Evolutionary conservation across 306 rosid species (phyloP).

Genomic region (Parietaria judaica): DNA sequence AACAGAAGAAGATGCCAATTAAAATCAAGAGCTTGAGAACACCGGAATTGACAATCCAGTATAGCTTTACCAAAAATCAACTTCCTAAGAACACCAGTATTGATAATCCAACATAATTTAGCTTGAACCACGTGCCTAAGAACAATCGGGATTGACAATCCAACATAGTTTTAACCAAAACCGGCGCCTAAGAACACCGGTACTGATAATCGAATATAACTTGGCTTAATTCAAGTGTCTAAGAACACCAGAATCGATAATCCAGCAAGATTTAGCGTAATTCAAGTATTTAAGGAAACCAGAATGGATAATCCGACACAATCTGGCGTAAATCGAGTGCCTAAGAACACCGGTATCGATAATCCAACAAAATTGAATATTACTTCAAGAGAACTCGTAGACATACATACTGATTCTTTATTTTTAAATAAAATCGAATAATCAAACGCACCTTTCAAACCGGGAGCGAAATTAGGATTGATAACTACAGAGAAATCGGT

Average conservation of each 20-base stretch:
- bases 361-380: not conserved
- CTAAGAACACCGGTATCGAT: not conserved
- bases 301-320: not conserved
- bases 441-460: conserved; percentile 27
- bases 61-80: too few species aligned
- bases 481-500: conserved; percentile 28
- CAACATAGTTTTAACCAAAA: too few species aligned
- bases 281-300: too few species aligned
- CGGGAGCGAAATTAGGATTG: conserved; percentile 33
- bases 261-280: too few species aligned
- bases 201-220: too few species aligned
- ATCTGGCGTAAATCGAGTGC: not conserved
- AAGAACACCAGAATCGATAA: too few species aligned
- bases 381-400: not conserved
- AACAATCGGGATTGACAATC: too few species aligned
- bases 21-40: not conserved
- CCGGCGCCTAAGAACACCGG: too few species aligned
- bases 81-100: too few species aligned
- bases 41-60: too few species aligned
- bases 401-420: not conserved
- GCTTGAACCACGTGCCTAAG: too few species aligned
- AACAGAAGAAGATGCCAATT: not conserved
- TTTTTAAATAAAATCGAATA: not conserved
- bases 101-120: too few species aligned
- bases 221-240: not conserved